Percentiles rank a stretch among this genome's conserved stretches.
Evolutionary conservation across 176 grass and related monocot species (phyloP).

Genomic region (Poa annua): DNA sequence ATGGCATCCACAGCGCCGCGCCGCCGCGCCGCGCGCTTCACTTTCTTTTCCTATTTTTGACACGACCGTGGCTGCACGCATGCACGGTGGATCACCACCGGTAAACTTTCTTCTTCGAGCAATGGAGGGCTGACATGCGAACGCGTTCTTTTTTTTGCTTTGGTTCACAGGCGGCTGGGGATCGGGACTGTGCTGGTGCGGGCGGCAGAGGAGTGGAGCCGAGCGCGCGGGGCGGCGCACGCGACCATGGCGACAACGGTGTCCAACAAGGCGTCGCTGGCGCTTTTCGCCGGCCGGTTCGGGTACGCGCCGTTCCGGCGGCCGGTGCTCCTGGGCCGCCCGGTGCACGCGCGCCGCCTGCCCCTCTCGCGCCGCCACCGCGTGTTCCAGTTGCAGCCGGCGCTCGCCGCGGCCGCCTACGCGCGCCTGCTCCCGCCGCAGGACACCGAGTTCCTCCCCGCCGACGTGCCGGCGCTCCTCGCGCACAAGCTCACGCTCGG

Average conservation of each 20-base stretch:
- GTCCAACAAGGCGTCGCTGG: constrained; percentile 66
- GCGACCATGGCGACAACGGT: constrained; percentile 67
- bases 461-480: constrained; percentile 68
- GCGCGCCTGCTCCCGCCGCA: constrained; percentile 39
- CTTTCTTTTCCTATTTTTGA: background rate
- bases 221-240: constrained; percentile 46
- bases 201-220: constrained; percentile 58
- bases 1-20: background rate
- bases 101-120: background rate
- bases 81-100: constrained; percentile 25
- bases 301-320: constrained; percentile 63
- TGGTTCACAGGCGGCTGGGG: constrained; percentile 51
- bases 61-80: background rate
- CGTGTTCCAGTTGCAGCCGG: constrained; percentile 49
- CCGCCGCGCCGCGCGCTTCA: background rate
- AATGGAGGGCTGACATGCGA: constrained; percentile 10
- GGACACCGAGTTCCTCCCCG: constrained; percentile 65
- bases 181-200: constrained; percentile 61
- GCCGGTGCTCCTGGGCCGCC: constrained; percentile 58
- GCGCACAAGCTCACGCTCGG: constrained; percentile 68
- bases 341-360: constrained; percentile 59
- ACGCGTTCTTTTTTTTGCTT: background rate
- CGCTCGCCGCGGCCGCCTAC: constrained; percentile 48
- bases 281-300: constrained; percentile 67
- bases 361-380: constrained; percentile 18